Evolutionary conservation across 768 basidiomycete genomes (phyloP).

Genomic region (Galerina marginata): DNA sequence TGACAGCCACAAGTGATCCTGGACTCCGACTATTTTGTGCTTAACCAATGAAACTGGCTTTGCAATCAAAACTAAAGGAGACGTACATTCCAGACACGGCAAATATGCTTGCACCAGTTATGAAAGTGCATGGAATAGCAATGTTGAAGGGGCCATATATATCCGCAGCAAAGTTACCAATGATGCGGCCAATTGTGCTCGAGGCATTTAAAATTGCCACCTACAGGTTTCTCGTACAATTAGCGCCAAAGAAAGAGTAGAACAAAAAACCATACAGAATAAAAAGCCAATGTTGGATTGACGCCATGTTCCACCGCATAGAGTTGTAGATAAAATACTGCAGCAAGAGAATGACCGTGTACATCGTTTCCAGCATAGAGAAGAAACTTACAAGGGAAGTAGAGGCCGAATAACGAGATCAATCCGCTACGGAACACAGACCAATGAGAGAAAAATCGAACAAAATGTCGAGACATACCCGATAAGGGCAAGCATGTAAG

Average conservation of each 20-base stretch:
- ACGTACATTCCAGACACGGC: constrained; percentile 39
- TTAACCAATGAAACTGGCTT: too few relatives aligned
- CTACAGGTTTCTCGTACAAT: too few relatives aligned
- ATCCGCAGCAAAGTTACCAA: constrained; percentile 37
- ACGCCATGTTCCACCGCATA: constrained; percentile 49
- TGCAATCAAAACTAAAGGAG: too few relatives aligned
- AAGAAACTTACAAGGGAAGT: constrained; percentile 42
- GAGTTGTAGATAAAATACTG: constrained; percentile 57
- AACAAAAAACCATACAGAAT: constrained; percentile 54
- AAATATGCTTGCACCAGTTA: constrained; percentile 42
- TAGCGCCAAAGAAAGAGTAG: too few relatives aligned
- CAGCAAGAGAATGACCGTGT: too few relatives aligned
- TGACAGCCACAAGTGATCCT: constrained; percentile 44
- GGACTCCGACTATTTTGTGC: constrained; percentile 27
- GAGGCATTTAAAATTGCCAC: constrained; percentile 40
- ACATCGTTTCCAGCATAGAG: neutral
- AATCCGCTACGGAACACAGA: too few relatives aligned
- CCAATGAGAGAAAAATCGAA: too few relatives aligned
- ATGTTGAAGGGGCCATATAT: constrained; percentile 37
- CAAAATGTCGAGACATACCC: too few relatives aligned
- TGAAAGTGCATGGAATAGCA: constrained; percentile 33
- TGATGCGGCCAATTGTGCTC: constrained; percentile 36
- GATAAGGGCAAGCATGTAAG: constrained; percentile 32
- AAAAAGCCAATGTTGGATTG: constrained; percentile 51
- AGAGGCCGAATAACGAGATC: constrained; percentile 16